Percentiles rank a stretch among this genome's conserved stretches.
Conservation (phyloP, 306 rosid species). For the Myrica gale region DNA sequence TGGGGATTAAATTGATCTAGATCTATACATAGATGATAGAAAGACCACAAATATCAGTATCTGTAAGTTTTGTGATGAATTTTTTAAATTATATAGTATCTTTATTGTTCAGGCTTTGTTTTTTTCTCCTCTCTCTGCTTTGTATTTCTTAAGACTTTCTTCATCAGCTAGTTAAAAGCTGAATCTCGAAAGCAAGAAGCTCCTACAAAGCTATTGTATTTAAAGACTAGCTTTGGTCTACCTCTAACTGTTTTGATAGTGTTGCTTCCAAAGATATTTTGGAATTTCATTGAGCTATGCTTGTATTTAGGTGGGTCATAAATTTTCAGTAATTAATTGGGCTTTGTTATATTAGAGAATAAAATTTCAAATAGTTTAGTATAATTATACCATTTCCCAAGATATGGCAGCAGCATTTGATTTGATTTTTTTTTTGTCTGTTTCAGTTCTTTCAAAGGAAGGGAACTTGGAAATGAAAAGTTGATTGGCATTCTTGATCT, state of each 20-base stretch:
- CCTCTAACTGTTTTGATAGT: neutral
- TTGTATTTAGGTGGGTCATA: neutral
- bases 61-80: neutral
- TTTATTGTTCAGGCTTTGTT: neutral
- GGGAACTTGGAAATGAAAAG: slow-evolving; percentile 82
- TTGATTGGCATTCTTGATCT: slow-evolving; percentile 74
- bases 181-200: neutral
- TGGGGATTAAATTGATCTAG: neutral
- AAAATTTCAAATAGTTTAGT: neutral
- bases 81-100: neutral
- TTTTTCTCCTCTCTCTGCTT: neutral
- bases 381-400: neutral
- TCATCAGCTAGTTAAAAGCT: neutral
- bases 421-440: slow-evolving; percentile 3
- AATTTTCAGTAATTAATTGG: slow-evolving; percentile 4
- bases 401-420: neutral
- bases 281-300: slow-evolving; percentile 7
- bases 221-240: neutral
- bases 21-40: neutral
- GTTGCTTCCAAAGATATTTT: neutral
- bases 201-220: neutral
- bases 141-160: too few species aligned
- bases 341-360: neutral
- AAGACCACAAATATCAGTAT: neutral
- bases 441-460: slow-evolving; percentile 66